These are phyloP conservation scores for Phytomonas francai DNA, from an alignment of 208 protist species.

Conservation along the genomic window DNA sequence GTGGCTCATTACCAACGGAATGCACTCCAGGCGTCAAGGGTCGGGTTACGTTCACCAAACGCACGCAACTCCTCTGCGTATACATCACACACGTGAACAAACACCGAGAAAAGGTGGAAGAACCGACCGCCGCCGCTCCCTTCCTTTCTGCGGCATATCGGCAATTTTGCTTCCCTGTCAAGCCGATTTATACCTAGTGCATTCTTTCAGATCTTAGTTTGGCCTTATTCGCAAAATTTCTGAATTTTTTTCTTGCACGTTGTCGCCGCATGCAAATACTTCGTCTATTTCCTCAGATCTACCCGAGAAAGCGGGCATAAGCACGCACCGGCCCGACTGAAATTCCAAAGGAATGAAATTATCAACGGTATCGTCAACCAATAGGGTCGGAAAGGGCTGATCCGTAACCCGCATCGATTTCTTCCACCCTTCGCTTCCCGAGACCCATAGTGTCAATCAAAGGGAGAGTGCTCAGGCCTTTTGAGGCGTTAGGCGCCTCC, in stretches of 20 bases:
- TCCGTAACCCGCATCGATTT: slow-evolving; percentile 27
- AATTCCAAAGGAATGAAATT: slow-evolving; percentile 35
- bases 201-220: background rate
- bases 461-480: background rate
- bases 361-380: slow-evolving; percentile 36
- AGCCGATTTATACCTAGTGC: background rate
- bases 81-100: background rate
- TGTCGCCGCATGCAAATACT: background rate
- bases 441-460: background rate
- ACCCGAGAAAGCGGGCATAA: slow-evolving; percentile 27
- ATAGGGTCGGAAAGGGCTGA: slow-evolving; percentile 31
- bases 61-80: slow-evolving; percentile 1
- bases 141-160: background rate
- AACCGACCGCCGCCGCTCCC: background rate
- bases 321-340: slow-evolving; percentile 28
- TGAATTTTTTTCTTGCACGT: background rate
- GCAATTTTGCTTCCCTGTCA: background rate
- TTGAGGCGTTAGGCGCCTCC: background rate
- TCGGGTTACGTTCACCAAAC: background rate
- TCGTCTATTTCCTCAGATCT: background rate
- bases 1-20: background rate
- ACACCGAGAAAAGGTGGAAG: background rate
- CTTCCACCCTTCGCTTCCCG: slow-evolving; percentile 11
- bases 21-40: background rate
- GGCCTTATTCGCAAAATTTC: no score